Evolutionary conservation across 805 yeast species (phyloP), one percentile per base, ranked within the genome.

Genomic region (Wickerhamiella brachini): DNA sequence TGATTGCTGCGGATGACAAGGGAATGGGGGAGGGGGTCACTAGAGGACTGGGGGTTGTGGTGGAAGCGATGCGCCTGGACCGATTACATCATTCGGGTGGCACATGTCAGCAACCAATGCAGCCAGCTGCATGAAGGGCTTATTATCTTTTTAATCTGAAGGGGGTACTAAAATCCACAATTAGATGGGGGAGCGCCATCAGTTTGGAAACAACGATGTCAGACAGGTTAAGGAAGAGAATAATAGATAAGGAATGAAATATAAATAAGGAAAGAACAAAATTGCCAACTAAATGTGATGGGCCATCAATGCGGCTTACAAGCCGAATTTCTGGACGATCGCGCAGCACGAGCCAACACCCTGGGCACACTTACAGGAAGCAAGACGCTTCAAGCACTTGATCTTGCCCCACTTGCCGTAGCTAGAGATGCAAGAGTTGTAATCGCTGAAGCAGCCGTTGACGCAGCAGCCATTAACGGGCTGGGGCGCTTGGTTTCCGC

Each of bases 361-460:
- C 23, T 59, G 55, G 21, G 59, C 56, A 39, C 62, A 57, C 47
- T 55, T 48, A 45, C 62, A 59, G 17, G 47, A 43, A 22, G 52
- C 55, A n/a, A 57, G 48, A 15, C 48, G 34, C 49, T 51, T 47
- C 42, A 52, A 37, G 43, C 62, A 59, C 7, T 49, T 43, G 34
- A 49, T 38, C 22, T 49, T 26, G 10, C 44, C 50, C 9, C 29
- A n/a, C 26, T 37, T 26, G 23, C 51, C 49, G 23, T 42, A 17
- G 20, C 46, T 39, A 10, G 34, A 38, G 31, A 29, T 34, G 42
- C 62, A 59, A 17, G 20, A 18, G 37, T 43, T 18, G 43, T 44
- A 55, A 44, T 47, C 53, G 9, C 23, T 23, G 18, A 53, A 22
- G 44, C 61, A 58, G 4, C 60, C 61, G 6, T 43, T 45, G 38